Conservation (phyloP, 2,329 filamentous ascomycete genomes). For the Zasmidium angulare region DNA sequence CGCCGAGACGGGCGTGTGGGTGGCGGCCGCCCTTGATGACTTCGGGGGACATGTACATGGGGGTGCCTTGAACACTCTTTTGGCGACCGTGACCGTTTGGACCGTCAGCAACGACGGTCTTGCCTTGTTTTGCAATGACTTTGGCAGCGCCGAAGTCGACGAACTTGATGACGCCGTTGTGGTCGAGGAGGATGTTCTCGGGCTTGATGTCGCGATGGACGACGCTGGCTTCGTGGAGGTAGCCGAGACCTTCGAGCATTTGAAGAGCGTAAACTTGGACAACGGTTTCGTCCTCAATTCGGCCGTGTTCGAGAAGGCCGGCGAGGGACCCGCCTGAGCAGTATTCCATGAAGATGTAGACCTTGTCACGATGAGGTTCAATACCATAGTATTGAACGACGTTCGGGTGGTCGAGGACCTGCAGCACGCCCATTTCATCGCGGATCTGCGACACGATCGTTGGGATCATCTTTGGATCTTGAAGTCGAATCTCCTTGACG, state of each 20-base stretch:
- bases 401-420: constrained; percentile 94
- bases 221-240: constrained; percentile 87
- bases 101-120: constrained; percentile 68
- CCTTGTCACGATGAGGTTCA: constrained; percentile 95
- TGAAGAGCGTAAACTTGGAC: constrained; percentile 96
- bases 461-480: constrained; percentile 94
- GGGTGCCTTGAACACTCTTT: constrained; percentile 94
- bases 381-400: constrained; percentile 98
- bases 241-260: constrained; percentile 88
- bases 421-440: constrained; percentile 95
- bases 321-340: constrained; percentile 93
- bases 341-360: constrained; percentile 99
- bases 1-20: constrained; percentile 70
- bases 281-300: constrained; percentile 96
- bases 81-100: constrained; percentile 36
- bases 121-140: constrained; percentile 89
- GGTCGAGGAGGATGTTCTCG: constrained; percentile 93
- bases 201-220: constrained; percentile 98
- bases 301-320: constrained; percentile 85
- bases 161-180: constrained; percentile 98
- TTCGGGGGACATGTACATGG: constrained; percentile 99
- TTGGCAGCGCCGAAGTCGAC: constrained; percentile 98
- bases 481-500: constrained; percentile 95
- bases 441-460: constrained; percentile 90
- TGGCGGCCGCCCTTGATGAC: constrained; percentile 90